Percentiles rank a stretch among this genome's conserved stretches.
phyloP scores from a whole-genome alignment of 352 stramenopile species.

The Globisporangium paddicum region DNA sequence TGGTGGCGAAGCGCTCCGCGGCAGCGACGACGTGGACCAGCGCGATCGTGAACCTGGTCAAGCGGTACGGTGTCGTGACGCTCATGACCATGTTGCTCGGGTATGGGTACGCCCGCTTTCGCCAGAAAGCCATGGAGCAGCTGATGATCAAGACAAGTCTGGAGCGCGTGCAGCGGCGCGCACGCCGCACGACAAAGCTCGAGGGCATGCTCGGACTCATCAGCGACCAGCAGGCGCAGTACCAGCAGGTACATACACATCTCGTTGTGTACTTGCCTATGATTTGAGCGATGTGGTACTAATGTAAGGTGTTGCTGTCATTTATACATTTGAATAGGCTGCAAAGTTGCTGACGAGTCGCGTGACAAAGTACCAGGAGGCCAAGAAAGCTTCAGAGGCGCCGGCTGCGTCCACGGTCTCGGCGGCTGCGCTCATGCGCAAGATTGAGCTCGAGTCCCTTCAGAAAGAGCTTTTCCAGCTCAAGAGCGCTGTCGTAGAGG shows the following conservation, averaged over 20 bases:
- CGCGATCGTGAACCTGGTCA: constrained; percentile 17
- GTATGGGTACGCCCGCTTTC: constrained; percentile 28
- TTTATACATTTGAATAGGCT: constrained; percentile 6
- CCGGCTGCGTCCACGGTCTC: constrained; percentile 11
- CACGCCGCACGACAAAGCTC: constrained; percentile 18
- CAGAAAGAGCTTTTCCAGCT: constrained; percentile 32
- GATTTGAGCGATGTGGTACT: no score
- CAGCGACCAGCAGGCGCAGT: constrained; percentile 38
- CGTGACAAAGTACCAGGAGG: constrained; percentile 19
- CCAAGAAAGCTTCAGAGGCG: constrained; percentile 13
- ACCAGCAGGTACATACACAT: constrained; percentile 19
- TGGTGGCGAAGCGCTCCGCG: neutral
- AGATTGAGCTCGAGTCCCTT: constrained; percentile 27
- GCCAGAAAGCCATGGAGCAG: constrained; percentile 21
- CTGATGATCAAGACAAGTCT: constrained; percentile 19
- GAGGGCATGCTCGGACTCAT: constrained; percentile 28
- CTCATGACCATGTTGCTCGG: constrained; percentile 28
- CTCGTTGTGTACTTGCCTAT: no score
- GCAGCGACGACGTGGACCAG: constrained; percentile 13
- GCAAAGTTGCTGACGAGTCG: constrained; percentile 19
- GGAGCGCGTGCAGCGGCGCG: constrained; percentile 17
- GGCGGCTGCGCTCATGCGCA: constrained; percentile 5
- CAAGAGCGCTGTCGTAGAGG: constrained; percentile 28
- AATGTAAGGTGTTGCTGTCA: neutral
- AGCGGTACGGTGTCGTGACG: constrained; percentile 28